Conservation (phyloP, 2,329 filamentous ascomycete genomes). For the Phialophora macrospora region DNA sequence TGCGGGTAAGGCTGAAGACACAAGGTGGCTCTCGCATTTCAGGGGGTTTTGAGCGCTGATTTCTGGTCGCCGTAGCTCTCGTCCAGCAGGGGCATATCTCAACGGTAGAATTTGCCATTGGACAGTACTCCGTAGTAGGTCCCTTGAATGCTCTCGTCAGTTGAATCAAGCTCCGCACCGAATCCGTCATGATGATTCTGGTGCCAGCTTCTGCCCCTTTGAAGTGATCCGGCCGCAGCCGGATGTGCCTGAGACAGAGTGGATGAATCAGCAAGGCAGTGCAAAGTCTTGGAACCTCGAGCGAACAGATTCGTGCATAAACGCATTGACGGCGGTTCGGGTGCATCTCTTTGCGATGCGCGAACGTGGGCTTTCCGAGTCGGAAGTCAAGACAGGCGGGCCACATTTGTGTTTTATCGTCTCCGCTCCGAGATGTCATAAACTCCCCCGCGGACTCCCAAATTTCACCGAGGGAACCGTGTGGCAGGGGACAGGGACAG, state of each 20-base stretch:
- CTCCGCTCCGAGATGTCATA: constrained; percentile 5
- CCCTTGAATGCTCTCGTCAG: neutral
- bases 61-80: neutral
- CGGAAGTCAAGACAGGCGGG: neutral
- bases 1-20: too few relatives aligned
- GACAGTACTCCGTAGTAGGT: neutral
- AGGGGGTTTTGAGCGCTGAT: neutral
- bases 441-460: neutral
- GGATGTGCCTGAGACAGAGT: constrained; percentile 13
- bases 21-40: neutral
- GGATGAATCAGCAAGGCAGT: constrained; percentile 22
- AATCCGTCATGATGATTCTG: neutral
- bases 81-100: neutral
- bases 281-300: neutral
- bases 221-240: constrained; percentile 7
- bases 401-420: neutral
- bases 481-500: neutral
- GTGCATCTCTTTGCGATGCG: neutral
- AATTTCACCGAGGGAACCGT: neutral
- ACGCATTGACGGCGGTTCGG: neutral
- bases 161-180: neutral
- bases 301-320: neutral
- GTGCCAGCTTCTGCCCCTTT: neutral
- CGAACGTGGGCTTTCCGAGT: neutral
- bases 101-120: neutral